These are phyloP conservation scores for Hymenotorrendiella dingleyae DNA, from an alignment of 2,329 filamentous ascomycete species.

Conservation along the genomic window DNA sequence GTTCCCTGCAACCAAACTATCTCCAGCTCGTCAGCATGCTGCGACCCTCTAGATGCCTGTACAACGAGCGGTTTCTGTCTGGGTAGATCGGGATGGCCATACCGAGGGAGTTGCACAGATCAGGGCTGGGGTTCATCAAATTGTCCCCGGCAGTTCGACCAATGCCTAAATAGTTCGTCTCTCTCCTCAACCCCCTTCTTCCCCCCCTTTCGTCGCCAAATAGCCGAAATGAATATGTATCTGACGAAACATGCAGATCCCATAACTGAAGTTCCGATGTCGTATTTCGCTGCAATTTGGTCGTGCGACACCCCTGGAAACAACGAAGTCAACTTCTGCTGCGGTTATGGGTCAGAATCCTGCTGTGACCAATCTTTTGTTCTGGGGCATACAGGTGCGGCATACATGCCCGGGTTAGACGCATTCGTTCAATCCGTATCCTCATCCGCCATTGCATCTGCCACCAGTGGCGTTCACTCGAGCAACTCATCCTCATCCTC, in stretches of 20 bases:
- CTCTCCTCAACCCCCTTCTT: too few relatives aligned
- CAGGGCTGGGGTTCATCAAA: conserved; percentile 14
- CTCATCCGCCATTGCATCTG: not conserved
- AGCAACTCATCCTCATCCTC: not conserved
- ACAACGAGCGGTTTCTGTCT: conserved; percentile 15
- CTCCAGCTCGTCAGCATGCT: conserved; percentile 13
- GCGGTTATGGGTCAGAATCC: conserved; percentile 6
- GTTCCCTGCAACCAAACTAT: conserved; percentile 17
- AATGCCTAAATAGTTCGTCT: conserved; percentile 12
- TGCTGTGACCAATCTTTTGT: conserved; percentile 11
- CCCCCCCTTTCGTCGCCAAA: too few relatives aligned
- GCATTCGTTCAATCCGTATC: conserved; percentile 6
- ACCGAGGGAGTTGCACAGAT: conserved; percentile 18
- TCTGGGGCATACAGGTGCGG: conserved; percentile 6
- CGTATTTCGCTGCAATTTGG: conserved; percentile 7
- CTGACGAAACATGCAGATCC: conserved; percentile 10
- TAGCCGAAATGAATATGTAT: not conserved
- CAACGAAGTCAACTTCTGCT: conserved; percentile 8
- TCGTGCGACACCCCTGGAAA: conserved; percentile 9
- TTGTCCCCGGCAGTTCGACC: conserved; percentile 8
- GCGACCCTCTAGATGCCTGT: conserved; percentile 16
- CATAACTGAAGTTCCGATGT: conserved; percentile 2
- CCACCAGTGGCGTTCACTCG: not conserved
- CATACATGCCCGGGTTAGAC: conserved; percentile 15
- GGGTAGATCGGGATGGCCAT: conserved; percentile 14